A percentile compares a stretch with the other conserved stretches of the same genome.
These are phyloP conservation scores for Xylaria sp. DNA, from an alignment of 495 filamentous ascomycete species.

Conservation along the genomic window DNA sequence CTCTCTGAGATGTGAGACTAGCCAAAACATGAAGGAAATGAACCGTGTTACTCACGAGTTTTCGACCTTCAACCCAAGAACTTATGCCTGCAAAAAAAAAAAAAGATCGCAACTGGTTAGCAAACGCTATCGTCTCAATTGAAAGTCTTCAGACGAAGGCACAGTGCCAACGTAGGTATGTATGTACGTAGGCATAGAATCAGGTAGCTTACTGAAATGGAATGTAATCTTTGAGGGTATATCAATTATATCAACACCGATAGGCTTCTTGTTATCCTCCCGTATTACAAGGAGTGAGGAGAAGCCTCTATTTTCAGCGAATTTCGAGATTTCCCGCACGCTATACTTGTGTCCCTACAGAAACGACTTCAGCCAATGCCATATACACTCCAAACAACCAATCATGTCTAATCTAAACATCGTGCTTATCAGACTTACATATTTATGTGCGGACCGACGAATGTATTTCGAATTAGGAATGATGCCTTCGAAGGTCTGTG, in stretches of 20 bases:
- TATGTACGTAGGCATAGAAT: neutral
- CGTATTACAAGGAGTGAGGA: slow-evolving; percentile 81
- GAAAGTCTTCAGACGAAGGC: neutral
- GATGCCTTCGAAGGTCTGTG: slow-evolving; percentile 71
- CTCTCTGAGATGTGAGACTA: neutral
- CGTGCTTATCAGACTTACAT: slow-evolving; percentile 38
- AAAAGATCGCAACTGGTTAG: neutral
- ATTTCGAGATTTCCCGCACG: slow-evolving; percentile 85
- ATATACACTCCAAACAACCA: neutral
- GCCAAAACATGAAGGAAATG: neutral
- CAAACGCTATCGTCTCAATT: neutral
- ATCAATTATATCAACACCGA: slow-evolving; percentile 80
- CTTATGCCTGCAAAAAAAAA: slow-evolving; percentile 55
- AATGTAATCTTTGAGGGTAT: slow-evolving; percentile 86
- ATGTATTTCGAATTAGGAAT: slow-evolving; percentile 91
- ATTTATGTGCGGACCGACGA: slow-evolving; percentile 77
- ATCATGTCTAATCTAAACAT: neutral
- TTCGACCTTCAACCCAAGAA: slow-evolving; percentile 85
- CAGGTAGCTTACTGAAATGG: slow-evolving; percentile 61
- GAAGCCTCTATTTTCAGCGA: slow-evolving; percentile 80
- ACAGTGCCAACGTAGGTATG: neutral
- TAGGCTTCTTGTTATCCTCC: slow-evolving; percentile 82
- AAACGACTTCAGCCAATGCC: neutral
- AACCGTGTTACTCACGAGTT: slow-evolving; percentile 50
- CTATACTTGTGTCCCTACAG: slow-evolving; percentile 76